Base-by-base conservation (phyloP, 768 basidiomycete genomes). In the Tylopilus cervinicoccineus region DNA sequence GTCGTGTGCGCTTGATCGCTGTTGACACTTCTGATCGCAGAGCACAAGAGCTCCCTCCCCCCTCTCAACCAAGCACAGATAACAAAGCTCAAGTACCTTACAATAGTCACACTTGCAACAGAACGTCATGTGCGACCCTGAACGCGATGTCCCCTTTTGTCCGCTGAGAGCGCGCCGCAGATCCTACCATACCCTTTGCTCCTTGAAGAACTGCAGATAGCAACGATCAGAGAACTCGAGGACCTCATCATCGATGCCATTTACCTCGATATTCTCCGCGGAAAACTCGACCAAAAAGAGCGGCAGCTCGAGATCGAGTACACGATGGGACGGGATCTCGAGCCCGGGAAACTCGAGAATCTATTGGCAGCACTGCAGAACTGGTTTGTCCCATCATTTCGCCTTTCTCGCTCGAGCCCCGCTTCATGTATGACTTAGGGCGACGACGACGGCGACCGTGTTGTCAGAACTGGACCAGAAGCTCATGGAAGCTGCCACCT, bases 231-330 rank as follows among this genome's bases (percentile, higher is more conserved):
- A 45, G 88, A 88, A 48, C 83, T 99, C 3, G 95, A 99, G 66
- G 94, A 97, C 68, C 81, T 97, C 54, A 89, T 98, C 63, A 98
- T 99, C 66, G 93, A 97, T 60, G 88, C 88, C 11, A 93, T 97
- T 67, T 98, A 97, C 69, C 81, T 89, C 33, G 88, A 91, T 64
- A 73, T 96, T 32, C 76, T 99, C 31, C 82, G 83, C 42, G 95
- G 93, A 10, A 93, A 90, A 62, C 84, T 99, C 41, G 93, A 97
- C 68, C 95, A 97, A 69, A 89, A 90, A 64, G 80, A 89, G 57
- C 81, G 84, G 54, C 85, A 92, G 55, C 76, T 98, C 49, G 89
- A 95, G 66, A 83, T 98, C 29, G 89, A 95, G 67, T 93, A 91
- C 61, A 90, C 88, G 0, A 84, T 93, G 76, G 95, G 95, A 0